These are phyloP conservation scores for Trichoderma reesei DNA, from an alignment of 495 filamentous ascomycete genomes.

Conservation along the genomic window DNA sequence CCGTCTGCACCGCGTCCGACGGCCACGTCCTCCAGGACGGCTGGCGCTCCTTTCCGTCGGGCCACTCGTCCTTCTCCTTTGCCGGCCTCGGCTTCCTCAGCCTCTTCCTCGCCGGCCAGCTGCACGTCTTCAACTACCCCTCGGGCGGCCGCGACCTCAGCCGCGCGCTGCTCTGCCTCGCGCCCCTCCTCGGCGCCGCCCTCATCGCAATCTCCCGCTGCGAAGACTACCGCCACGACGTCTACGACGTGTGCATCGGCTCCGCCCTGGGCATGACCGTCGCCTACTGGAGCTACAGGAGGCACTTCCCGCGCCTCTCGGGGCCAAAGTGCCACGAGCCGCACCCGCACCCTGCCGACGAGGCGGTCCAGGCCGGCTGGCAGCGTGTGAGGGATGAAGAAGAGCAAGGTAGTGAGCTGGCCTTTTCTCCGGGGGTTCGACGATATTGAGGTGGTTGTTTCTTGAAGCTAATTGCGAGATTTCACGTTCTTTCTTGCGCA, in stretches of 20 bases:
- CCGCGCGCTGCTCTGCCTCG: conserved; percentile 52
- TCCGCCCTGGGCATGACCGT: conserved; percentile 62
- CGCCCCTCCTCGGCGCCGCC: conserved; percentile 68
- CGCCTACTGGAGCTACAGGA: conserved; percentile 73
- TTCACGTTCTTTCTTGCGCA: not conserved
- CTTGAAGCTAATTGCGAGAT: not conserved
- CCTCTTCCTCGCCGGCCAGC: conserved; percentile 69
- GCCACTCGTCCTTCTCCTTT: conserved; percentile 81
- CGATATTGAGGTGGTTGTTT: not conserved
- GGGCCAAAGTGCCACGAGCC: conserved; percentile 42
- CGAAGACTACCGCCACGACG: conserved; percentile 92
- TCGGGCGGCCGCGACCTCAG: conserved; percentile 48
- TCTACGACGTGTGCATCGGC: conserved; percentile 79
- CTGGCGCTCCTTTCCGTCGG: conserved; percentile 86
- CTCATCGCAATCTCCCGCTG: conserved; percentile 86
- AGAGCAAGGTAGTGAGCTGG: conserved; percentile 17
- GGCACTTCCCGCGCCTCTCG: conserved; percentile 45
- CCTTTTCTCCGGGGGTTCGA: not conserved
- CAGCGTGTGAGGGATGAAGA: conserved; percentile 25
- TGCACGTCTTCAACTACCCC: conserved; percentile 66
- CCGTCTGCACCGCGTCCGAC: conserved; percentile 61
- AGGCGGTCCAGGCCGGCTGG: conserved; percentile 18
- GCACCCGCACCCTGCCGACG: conserved; percentile 24
- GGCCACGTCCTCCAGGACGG: conserved; percentile 80
- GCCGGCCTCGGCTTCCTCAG: conserved; percentile 74